Conservation (phyloP, 2,329 filamentous ascomycete species). For the Parafenestella ontariensis region DNA sequence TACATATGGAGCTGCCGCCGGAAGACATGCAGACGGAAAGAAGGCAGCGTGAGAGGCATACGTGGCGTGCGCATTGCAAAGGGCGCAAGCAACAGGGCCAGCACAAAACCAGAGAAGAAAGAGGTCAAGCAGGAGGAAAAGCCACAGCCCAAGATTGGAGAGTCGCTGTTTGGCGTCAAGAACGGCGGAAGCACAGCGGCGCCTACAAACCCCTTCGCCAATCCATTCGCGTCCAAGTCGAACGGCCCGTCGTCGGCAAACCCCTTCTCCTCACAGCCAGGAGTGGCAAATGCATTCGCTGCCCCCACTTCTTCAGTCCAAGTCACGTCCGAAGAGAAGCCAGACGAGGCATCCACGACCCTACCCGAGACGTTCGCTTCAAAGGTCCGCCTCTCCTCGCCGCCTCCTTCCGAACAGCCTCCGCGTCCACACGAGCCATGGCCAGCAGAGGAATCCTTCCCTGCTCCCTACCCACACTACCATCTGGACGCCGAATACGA, state of each 20-base stretch:
- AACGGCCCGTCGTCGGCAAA: constrained; percentile 55
- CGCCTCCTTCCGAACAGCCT: constrained; percentile 45
- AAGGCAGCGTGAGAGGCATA: constrained; percentile 79
- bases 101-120: constrained; percentile 25
- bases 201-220: constrained; percentile 49
- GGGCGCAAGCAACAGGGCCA: constrained; percentile 34
- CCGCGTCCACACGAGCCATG: constrained; percentile 69
- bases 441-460: constrained; percentile 71
- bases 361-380: constrained; percentile 80
- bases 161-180: constrained; percentile 73
- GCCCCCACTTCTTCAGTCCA: constrained; percentile 52
- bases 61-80: constrained; percentile 68
- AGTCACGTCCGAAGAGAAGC: constrained; percentile 21
- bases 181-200: constrained; percentile 32
- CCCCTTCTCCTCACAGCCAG: constrained; percentile 59
- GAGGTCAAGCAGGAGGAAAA: constrained; percentile 38
- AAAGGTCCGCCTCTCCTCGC: constrained; percentile 64
- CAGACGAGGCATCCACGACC: constrained; percentile 48
- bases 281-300: constrained; percentile 36
- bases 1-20: constrained; percentile 85
- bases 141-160: constrained; percentile 63
- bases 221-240: constrained; percentile 65
- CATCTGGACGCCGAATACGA: constrained; percentile 93
- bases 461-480: constrained; percentile 74
- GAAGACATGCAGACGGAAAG: constrained; percentile 79